phyloP scores from a whole-genome alignment of 352 stramenopile genomes.

The Thalassiosira hispida region DNA sequence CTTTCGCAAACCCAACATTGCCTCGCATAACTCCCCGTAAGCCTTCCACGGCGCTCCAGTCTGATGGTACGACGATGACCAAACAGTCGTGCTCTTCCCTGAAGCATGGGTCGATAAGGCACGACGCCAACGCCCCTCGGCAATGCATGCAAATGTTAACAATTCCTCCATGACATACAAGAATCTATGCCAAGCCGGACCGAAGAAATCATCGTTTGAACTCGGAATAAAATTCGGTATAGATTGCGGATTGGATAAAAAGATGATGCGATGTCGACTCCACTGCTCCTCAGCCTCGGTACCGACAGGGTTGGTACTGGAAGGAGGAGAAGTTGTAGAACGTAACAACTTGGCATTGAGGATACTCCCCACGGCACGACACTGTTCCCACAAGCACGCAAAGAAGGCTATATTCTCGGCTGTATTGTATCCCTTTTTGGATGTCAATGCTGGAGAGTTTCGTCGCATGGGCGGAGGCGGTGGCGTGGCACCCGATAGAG shows the following conservation, averaged over 20 bases:
- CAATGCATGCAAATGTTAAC: slow-evolving; percentile 17
- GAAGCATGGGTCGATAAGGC: slow-evolving; percentile 2
- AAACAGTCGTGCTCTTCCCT: neutral
- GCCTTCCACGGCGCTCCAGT: slow-evolving; percentile 55
- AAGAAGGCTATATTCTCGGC: slow-evolving; percentile 32
- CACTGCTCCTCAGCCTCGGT: slow-evolving; percentile 52
- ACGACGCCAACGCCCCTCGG: slow-evolving; percentile 36
- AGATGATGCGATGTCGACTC: slow-evolving; percentile 61
- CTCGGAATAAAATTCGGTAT: slow-evolving; percentile 17
- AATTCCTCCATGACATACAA: slow-evolving; percentile 34
- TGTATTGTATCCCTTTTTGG: slow-evolving; percentile 10
- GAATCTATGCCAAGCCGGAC: slow-evolving; percentile 37
- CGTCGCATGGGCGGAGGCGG: slow-evolving; percentile 14
- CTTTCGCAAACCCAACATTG: slow-evolving; percentile 49
- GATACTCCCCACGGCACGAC: slow-evolving; percentile 64
- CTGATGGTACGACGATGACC: slow-evolving; percentile 30
- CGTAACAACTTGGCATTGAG: slow-evolving; percentile 75
- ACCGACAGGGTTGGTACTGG: neutral
- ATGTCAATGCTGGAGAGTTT: slow-evolving; percentile 7
- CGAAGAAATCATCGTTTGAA: slow-evolving; percentile 40
- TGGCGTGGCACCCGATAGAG: neutral
- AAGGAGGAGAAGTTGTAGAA: neutral
- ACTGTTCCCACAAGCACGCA: slow-evolving; percentile 61
- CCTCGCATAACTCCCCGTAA: slow-evolving; percentile 64
- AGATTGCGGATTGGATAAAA: slow-evolving; percentile 32